A percentile compares a stretch with the other conserved stretches of the same genome.
phyloP scores from a whole-genome alignment of 768 basidiomycete species.

The Trametes cinnabarina region DNA sequence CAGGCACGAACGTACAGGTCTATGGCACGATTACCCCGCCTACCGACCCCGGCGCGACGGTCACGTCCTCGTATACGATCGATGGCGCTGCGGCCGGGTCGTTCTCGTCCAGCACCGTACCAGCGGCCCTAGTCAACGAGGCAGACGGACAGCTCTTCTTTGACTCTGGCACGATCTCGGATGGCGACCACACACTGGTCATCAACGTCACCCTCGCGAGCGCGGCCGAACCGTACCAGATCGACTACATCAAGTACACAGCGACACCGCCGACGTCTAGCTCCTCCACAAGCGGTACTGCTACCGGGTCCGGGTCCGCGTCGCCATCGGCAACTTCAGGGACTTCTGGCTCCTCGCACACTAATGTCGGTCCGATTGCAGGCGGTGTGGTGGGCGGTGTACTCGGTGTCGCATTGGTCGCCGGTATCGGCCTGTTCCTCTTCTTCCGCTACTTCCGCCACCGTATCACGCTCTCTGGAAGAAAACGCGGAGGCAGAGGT shows the following conservation, averaged over 20 bases:
- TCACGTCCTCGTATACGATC: slow-evolving; percentile 17
- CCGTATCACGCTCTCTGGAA: slow-evolving; percentile 17
- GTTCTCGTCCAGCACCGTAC: slow-evolving; percentile 13
- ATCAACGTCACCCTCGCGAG: slow-evolving; percentile 22
- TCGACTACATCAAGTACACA: slow-evolving; percentile 21
- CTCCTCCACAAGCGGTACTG: neutral
- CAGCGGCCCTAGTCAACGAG: slow-evolving; percentile 7
- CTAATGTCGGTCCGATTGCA: slow-evolving; percentile 19
- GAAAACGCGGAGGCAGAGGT: slow-evolving; percentile 3
- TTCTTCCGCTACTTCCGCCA: slow-evolving; percentile 15
- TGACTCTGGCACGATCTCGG: slow-evolving; percentile 15
- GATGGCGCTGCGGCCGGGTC: slow-evolving; percentile 1
- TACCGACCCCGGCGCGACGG: neutral
- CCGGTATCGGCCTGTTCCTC: slow-evolving; percentile 9
- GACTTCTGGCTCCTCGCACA: slow-evolving; percentile 1
- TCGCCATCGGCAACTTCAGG: neutral
- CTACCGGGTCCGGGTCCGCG: neutral
- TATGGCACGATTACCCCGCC: slow-evolving; percentile 16
- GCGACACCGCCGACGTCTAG: slow-evolving; percentile 2
- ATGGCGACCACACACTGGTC: slow-evolving; percentile 12
- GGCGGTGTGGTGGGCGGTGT: slow-evolving; percentile 24
- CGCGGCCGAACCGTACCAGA: slow-evolving; percentile 13
- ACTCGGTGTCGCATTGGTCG: slow-evolving; percentile 1
- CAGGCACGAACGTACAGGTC: slow-evolving; percentile 19
- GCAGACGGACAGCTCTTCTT: slow-evolving; percentile 20